Conservation (phyloP, 768 basidiomycete genomes). For the Xanthoconium stramineum region DNA sequence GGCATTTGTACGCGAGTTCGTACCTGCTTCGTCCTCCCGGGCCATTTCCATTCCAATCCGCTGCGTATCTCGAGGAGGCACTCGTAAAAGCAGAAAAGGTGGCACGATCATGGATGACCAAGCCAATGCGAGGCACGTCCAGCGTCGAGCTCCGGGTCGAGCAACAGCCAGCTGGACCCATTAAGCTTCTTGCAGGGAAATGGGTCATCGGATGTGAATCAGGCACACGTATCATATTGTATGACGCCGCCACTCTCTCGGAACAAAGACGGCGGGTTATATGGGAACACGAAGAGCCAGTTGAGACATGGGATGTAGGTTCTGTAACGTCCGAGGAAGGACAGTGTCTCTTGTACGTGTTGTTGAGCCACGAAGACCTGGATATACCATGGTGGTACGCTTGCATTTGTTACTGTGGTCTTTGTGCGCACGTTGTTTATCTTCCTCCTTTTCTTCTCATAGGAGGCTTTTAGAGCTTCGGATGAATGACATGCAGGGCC, state of each 20-base stretch:
- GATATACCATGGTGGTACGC: background rate
- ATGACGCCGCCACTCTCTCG: background rate
- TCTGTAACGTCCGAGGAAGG: background rate
- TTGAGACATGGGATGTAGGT: background rate
- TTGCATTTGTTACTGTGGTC: background rate
- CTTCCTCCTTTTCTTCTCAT: background rate
- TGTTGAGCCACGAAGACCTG: background rate
- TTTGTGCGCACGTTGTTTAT: background rate
- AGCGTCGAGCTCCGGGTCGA: background rate
- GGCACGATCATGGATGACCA: background rate
- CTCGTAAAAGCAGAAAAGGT: background rate
- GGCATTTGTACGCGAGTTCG: background rate
- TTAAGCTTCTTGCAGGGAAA: background rate
- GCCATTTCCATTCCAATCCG: background rate
- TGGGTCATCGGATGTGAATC: constrained; percentile 1
- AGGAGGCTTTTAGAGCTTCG: background rate
- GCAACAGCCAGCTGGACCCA: background rate
- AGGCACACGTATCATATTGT: background rate
- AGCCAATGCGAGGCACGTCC: background rate
- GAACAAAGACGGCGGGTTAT: background rate
- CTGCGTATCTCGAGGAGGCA: background rate
- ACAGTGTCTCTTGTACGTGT: background rate
- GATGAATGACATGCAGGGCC: background rate
- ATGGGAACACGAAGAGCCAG: background rate
- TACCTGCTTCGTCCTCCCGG: background rate